phyloP scores from a whole-genome alignment of 495 filamentous ascomycete genomes.

The Pyrenula massariospora region DNA sequence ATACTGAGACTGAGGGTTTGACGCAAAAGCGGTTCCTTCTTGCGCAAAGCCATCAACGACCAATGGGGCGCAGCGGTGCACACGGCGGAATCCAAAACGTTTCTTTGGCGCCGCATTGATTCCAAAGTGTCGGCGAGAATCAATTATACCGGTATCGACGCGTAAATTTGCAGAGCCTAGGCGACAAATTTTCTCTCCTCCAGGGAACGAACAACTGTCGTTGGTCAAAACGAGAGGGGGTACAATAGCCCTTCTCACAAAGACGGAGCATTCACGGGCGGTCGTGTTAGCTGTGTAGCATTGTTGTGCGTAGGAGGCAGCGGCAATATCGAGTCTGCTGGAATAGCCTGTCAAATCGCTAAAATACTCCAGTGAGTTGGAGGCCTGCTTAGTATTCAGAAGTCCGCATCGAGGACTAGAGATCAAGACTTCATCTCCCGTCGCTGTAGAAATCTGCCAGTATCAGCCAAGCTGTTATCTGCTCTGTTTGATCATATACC shows the following conservation, averaged over 20 bases:
- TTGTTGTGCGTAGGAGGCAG: not conserved
- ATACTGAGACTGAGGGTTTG: not conserved
- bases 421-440: not conserved
- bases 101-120: conserved; percentile 5
- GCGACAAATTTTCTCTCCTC: not conserved
- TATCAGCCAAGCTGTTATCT: not conserved
- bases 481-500: not conserved
- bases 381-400: not conserved
- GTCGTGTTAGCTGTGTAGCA: not conserved
- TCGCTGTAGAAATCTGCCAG: not conserved
- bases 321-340: not conserved
- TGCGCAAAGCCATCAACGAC: not conserved
- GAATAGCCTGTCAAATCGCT: not conserved
- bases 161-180: not conserved
- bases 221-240: not conserved
- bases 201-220: not conserved
- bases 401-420: not conserved
- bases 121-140: conserved; percentile 6
- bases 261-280: not conserved
- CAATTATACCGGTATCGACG: conserved; percentile 7
- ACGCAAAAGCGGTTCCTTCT: not conserved
- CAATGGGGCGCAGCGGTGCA: not conserved
- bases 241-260: not conserved
- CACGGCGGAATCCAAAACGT: conserved; percentile 5
- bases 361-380: not conserved